Conservation (phyloP, 2,329 filamentous ascomycete species). For the Aspergillus sp. region DNA sequence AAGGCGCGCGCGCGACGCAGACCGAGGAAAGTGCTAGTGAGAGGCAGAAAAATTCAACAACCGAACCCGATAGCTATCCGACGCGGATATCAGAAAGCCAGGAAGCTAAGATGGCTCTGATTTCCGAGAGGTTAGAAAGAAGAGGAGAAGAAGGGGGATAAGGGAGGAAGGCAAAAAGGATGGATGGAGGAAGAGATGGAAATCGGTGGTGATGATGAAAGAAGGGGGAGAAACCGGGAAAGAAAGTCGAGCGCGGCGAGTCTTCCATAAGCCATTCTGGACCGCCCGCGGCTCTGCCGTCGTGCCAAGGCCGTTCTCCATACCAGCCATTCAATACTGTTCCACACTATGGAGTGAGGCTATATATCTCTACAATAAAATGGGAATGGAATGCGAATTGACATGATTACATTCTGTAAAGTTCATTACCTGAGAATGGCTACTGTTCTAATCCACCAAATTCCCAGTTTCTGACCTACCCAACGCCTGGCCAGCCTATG, state of each 20-base stretch:
- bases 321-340: neutral
- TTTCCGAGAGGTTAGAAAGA: constrained; percentile 1
- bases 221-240: constrained; percentile 20
- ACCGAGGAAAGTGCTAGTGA: neutral
- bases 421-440: neutral
- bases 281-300: constrained; percentile 16
- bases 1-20: constrained; percentile 8
- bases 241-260: constrained; percentile 15
- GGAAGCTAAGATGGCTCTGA: neutral
- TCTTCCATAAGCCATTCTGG: constrained; percentile 18
- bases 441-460: neutral
- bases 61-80: neutral
- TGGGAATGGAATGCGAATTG: neutral
- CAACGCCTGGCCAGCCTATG: constrained; percentile 15
- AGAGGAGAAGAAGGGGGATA: constrained; percentile 9
- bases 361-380: neutral
- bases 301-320: neutral
- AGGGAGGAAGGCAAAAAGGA: constrained; percentile 12
- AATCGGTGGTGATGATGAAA: constrained; percentile 22
- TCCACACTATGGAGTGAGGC: neutral
- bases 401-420: neutral
- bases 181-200: constrained; percentile 13
- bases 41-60: constrained; percentile 12
- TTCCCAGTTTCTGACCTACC: neutral
- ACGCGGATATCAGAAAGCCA: constrained; percentile 2